A percentile compares a stretch with the other conserved stretches of the same genome.
Evolutionary conservation across 108 stramenopile species (phyloP).

Genomic region (Nannochloropsis granulata): DNA sequence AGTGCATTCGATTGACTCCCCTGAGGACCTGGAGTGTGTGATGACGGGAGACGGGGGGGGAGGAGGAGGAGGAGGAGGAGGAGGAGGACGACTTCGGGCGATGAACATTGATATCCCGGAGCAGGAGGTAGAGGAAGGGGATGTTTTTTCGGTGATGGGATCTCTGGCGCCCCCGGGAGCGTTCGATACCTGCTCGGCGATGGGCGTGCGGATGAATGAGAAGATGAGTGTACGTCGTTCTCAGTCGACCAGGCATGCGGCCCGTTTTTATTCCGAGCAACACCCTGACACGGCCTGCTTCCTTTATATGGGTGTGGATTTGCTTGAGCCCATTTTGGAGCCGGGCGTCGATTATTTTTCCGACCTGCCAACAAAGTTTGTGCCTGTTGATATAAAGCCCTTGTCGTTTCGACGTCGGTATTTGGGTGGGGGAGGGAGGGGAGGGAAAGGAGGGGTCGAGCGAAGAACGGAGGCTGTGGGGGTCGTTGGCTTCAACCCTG

Average conservation of each 20-base stretch:
- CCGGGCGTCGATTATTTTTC: neutral
- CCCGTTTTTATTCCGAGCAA: neutral
- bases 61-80: neutral
- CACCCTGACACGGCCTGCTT: neutral
- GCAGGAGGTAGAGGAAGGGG: neutral
- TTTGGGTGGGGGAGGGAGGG: neutral
- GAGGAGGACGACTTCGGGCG: neutral
- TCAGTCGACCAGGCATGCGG: neutral
- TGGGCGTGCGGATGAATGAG: neutral
- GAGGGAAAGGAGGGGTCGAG: neutral
- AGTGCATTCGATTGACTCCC: neutral
- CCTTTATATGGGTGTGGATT: neutral
- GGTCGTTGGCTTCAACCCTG: neutral
- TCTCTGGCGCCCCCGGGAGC: neutral
- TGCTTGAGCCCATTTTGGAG: neutral
- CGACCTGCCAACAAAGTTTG: neutral
- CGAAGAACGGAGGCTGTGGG: neutral
- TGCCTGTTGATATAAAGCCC: neutral
- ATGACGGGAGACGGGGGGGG: neutral
- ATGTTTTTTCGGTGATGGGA: neutral
- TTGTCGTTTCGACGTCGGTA: neutral
- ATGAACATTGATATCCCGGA: neutral
- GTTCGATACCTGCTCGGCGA: neutral
- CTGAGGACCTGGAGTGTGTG: neutral
- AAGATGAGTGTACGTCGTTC: neutral